Evolutionary conservation across 2,329 filamentous ascomycete genomes (phyloP).

Genomic region (Emergomyces pasteurianus): DNA sequence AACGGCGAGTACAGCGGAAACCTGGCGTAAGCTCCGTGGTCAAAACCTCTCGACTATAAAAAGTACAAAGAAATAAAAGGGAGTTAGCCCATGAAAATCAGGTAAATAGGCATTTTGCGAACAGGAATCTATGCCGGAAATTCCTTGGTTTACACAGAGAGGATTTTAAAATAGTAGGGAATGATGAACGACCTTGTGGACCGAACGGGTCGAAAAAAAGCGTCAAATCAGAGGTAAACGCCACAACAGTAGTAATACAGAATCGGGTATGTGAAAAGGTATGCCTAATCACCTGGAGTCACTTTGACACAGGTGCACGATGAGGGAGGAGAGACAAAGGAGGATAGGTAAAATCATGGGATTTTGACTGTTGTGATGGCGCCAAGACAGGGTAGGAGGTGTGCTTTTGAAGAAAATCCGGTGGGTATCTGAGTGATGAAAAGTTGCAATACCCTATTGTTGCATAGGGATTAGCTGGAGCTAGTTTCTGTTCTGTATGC

Average conservation of each 20-base stretch:
- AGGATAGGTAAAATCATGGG: background rate
- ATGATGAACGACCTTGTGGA: background rate
- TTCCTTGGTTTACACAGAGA: background rate
- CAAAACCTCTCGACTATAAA: background rate
- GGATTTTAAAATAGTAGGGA: background rate
- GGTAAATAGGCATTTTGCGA: background rate
- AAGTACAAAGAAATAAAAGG: background rate
- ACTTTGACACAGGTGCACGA: background rate
- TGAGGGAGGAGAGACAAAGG: background rate
- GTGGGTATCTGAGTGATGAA: background rate
- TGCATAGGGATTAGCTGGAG: background rate
- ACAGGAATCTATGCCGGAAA: background rate
- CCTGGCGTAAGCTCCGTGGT: background rate
- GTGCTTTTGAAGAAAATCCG: background rate
- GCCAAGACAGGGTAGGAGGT: background rate
- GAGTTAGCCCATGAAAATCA: background rate
- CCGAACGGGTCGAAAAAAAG: background rate
- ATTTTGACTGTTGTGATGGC: background rate
- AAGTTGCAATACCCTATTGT: background rate
- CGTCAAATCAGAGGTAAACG: background rate
- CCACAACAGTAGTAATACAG: background rate
- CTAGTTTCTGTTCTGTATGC: background rate
- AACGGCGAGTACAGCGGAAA: background rate
- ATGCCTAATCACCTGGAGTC: background rate
- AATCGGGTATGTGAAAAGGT: background rate